phyloP scores from a whole-genome alignment of 257 asterid species.

The Solanum bulbocastanum region DNA sequence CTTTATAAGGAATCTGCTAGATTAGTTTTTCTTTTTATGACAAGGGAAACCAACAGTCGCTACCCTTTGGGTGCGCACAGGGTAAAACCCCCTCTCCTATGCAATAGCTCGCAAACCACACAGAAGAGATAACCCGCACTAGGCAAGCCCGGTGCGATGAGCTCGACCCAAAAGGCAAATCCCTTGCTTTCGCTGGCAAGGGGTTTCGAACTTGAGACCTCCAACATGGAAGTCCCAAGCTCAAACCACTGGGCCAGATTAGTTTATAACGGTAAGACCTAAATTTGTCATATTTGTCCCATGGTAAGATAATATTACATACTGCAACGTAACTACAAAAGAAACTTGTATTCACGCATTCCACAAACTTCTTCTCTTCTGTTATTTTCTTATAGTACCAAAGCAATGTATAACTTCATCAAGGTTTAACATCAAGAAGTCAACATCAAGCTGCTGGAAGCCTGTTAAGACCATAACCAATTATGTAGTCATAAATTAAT shows the following conservation, averaged over 20 bases:
- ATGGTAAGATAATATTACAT: neutral
- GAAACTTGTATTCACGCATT: neutral
- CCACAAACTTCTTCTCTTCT: neutral
- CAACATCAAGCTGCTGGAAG: neutral
- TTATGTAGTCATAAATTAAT: neutral
- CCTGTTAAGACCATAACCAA: neutral
- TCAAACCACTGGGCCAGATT: neutral
- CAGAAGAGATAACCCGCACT: neutral
- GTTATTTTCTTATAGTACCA: neutral
- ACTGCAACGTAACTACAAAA: neutral
- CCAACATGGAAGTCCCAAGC: neutral
- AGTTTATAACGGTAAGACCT: neutral
- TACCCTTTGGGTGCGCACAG: neutral
- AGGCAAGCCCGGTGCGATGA: neutral
- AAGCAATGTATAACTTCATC: neutral
- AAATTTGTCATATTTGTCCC: neutral
- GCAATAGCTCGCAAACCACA: neutral
- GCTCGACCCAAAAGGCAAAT: neutral
- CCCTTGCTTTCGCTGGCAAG: neutral
- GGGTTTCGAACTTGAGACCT: neutral
- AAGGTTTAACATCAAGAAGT: neutral
- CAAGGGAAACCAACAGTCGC: neutral
- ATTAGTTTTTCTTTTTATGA: neutral
- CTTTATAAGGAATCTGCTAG: neutral
- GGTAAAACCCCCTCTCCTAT: neutral